A percentile compares a stretch with the other conserved stretches of the same genome.
phyloP scores from a whole-genome alignment of 2,329 filamentous ascomycete species.

The Penicillium sp. region DNA sequence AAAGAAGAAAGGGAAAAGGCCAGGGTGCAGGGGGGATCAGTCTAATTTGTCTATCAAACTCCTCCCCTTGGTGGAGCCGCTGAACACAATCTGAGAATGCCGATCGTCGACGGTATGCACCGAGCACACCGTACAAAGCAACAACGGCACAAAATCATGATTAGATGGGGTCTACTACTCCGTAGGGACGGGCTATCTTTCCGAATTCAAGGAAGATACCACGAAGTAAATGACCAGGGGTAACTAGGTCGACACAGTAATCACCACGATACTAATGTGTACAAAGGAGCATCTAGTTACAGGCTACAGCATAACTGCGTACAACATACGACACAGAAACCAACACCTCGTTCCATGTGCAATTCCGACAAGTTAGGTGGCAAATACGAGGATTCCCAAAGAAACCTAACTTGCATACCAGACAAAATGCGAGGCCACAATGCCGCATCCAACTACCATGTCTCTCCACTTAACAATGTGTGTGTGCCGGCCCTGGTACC shows the following conservation, averaged over 20 bases:
- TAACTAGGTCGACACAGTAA: neutral
- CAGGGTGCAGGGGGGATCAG: constrained; percentile 11
- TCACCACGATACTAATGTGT: neutral
- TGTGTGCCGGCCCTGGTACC: too few relatives aligned
- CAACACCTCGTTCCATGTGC: too few relatives aligned
- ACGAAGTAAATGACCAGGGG: too few relatives aligned
- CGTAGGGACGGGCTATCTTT: neutral
- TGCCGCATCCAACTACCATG: neutral
- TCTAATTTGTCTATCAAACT: constrained; percentile 9
- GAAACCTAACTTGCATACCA: constrained; percentile 3
- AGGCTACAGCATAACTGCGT: too few relatives aligned
- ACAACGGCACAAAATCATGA: neutral
- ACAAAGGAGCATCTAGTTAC: too few relatives aligned
- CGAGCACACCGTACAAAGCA: constrained; percentile 19
- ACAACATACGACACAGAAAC: too few relatives aligned
- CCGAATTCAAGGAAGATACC: neutral
- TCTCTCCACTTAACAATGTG: neutral
- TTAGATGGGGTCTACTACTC: too few relatives aligned
- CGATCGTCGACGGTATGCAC: constrained; percentile 20
- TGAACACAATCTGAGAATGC: constrained; percentile 20
- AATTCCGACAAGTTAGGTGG: neutral
- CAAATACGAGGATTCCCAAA: constrained; percentile 1
- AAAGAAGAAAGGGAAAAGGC: constrained; percentile 20
- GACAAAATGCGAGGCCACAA: constrained; percentile 2
- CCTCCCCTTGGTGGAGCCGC: constrained; percentile 14